Evolutionary conservation across 345 rosid genomes (phyloP).

Genomic region (Theobroma cacao): DNA sequence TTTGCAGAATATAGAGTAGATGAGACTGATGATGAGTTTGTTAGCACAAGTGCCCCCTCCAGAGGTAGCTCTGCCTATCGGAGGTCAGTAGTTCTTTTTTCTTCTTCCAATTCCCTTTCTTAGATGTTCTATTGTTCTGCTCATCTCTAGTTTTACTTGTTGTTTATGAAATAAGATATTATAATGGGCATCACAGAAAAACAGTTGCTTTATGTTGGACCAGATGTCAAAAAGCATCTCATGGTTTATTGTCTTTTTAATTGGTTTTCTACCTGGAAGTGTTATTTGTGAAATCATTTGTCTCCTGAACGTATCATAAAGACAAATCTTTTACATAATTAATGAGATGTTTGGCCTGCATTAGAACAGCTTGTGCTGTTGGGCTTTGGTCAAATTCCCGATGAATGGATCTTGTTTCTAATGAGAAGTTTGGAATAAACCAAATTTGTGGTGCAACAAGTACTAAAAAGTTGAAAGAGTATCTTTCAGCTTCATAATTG

Average conservation of each 20-base stretch:
- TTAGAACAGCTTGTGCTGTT: not conserved
- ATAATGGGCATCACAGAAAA: not conserved
- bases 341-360: not conserved
- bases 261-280: not conserved
- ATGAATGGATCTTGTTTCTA: not conserved
- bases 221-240: not conserved
- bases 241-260: not conserved
- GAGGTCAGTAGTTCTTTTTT: constrained; percentile 51
- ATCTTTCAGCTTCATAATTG: not conserved
- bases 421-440: not conserved
- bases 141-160: not conserved
- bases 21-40: constrained; percentile 80
- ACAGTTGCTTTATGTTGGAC: not conserved
- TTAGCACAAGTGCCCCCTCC: constrained; percentile 44
- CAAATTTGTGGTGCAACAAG: not conserved
- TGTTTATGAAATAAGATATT: not conserved
- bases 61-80: constrained; percentile 66
- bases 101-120: not conserved
- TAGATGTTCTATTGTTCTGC: not conserved
- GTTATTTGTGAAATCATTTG: not conserved
- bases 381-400: not conserved
- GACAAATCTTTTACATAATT: not conserved
- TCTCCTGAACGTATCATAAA: not conserved
- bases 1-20: constrained; percentile 78
- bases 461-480: not conserved